These are phyloP conservation scores for Dendrocalamus latiflorus DNA, from an alignment of 202 grass and related monocot species.

Conservation along the genomic window DNA sequence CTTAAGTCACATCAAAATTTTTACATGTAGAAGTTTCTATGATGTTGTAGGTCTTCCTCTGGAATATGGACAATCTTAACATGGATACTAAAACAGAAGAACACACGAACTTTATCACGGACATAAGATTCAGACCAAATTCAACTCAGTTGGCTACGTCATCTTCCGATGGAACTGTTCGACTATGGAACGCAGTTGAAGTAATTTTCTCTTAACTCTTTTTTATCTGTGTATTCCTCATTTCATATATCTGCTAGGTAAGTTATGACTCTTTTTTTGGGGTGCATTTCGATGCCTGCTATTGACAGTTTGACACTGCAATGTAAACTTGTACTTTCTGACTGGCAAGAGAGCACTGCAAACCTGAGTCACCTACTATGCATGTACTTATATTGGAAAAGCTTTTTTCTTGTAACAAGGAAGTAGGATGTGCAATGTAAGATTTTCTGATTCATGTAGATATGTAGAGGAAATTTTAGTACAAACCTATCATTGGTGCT, in stretches of 20 bases:
- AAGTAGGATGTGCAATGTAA: background rate
- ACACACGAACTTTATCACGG: slow-evolving; percentile 75
- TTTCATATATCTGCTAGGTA: background rate
- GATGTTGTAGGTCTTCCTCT: slow-evolving; percentile 69
- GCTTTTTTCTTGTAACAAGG: background rate
- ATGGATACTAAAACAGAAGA: slow-evolving; percentile 73
- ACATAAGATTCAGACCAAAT: slow-evolving; percentile 79
- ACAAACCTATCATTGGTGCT: background rate
- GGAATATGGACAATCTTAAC: slow-evolving; percentile 59
- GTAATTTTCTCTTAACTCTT: slow-evolving; percentile 45
- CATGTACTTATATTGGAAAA: background rate
- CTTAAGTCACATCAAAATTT: background rate
- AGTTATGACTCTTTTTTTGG: background rate
- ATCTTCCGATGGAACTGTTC: slow-evolving; percentile 88
- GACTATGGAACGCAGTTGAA: slow-evolving; percentile 80
- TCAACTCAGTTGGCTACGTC: slow-evolving; percentile 85
- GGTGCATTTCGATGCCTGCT: background rate
- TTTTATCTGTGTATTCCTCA: background rate
- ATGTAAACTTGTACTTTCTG: background rate
- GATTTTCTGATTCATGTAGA: background rate
- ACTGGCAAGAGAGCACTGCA: background rate
- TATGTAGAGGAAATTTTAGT: background rate
- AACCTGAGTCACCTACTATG: background rate
- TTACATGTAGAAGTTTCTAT: slow-evolving; percentile 18
- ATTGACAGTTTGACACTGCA: background rate